A percentile compares a stretch with the other conserved stretches of the same genome.
phyloP scores from a whole-genome alignment of 495 filamentous ascomycete genomes.

The Aspergillus olivimuriae region DNA sequence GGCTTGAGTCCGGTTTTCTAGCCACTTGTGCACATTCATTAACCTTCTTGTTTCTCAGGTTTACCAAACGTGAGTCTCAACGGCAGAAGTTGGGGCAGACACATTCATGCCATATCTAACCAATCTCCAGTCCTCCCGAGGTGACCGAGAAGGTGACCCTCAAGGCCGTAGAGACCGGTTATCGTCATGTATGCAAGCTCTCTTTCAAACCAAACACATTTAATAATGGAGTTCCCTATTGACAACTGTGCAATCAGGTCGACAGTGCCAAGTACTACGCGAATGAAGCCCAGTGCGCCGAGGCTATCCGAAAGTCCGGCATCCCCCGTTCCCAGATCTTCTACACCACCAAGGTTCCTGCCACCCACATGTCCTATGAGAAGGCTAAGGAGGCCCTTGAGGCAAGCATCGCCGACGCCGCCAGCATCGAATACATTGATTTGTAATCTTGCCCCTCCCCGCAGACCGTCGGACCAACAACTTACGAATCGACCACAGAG shows the following conservation, averaged over 20 bases:
- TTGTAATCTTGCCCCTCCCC: conserved; percentile 23
- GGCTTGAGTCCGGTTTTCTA: no score
- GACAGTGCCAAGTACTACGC: conserved; percentile 49
- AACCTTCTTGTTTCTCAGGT: conserved; percentile 40
- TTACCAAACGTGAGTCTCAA: conserved; percentile 58
- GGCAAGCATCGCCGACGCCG: conserved; percentile 35
- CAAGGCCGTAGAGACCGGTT: conserved; percentile 63
- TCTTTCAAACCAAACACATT: no score
- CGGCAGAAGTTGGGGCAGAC: neutral
- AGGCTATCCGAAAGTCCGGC: conserved; percentile 39
- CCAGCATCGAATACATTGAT: conserved; percentile 50
- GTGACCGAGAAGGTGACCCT: conserved; percentile 49
- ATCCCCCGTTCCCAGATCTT: conserved; percentile 46
- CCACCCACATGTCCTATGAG: conserved; percentile 41
- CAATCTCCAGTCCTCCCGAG: conserved; percentile 40
- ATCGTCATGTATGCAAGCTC: conserved; percentile 64
- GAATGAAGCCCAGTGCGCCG: conserved; percentile 46
- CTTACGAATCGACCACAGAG: conserved; percentile 18
- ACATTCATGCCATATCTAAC: neutral
- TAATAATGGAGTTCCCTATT: no score
- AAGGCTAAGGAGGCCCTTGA: conserved; percentile 44
- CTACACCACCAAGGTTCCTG: conserved; percentile 52
- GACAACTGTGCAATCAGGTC: conserved; percentile 18
- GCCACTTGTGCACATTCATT: neutral
- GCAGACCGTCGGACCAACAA: neutral